Evolutionary conservation across 2,329 filamentous ascomycete genomes (phyloP).

Genomic region (Aspergillus novoparasiticus): DNA sequence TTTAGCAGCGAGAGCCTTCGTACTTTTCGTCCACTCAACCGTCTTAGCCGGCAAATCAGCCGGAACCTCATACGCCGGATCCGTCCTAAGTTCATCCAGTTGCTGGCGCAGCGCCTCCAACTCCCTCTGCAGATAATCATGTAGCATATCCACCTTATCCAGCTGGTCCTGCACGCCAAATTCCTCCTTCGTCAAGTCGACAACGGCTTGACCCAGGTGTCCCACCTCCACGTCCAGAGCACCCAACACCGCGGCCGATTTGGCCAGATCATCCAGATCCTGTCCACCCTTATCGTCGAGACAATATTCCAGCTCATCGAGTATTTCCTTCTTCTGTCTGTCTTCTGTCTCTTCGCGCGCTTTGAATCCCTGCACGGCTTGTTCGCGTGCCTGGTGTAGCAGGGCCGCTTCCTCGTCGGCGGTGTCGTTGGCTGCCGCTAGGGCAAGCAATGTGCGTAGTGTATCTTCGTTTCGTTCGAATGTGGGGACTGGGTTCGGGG

Average conservation of each 20-base stretch:
- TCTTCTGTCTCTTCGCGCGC: slow-evolving; percentile 31
- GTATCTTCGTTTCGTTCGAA: slow-evolving; percentile 91
- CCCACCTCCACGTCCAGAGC: slow-evolving; percentile 53
- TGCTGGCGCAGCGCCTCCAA: slow-evolving; percentile 37
- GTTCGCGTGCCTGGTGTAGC: slow-evolving; percentile 40
- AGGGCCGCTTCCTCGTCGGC: slow-evolving; percentile 52
- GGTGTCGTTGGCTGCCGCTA: slow-evolving; percentile 75
- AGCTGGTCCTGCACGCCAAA: slow-evolving; percentile 59
- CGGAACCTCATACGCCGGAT: slow-evolving; percentile 55
- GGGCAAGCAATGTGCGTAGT: slow-evolving; percentile 70
- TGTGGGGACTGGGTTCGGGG: slow-evolving; percentile 62
- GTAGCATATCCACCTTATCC: slow-evolving; percentile 58
- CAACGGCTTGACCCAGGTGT: slow-evolving; percentile 55
- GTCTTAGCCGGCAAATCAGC: slow-evolving; percentile 68
- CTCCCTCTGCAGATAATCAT: slow-evolving; percentile 58
- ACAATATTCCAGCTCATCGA: slow-evolving; percentile 57
- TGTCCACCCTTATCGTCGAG: slow-evolving; percentile 57
- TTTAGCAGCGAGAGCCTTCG: slow-evolving; percentile 67
- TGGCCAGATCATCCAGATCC: slow-evolving; percentile 62
- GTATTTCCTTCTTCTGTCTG: slow-evolving; percentile 44
- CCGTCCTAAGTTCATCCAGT: slow-evolving; percentile 33
- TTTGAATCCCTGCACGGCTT: slow-evolving; percentile 37
- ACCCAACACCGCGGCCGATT: slow-evolving; percentile 54
- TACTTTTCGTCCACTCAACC: slow-evolving; percentile 70
- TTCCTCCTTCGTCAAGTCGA: slow-evolving; percentile 58